These are phyloP conservation scores for Juncus inflexus DNA, from an alignment of 176 grass and related monocot genomes.

Conservation along the genomic window DNA sequence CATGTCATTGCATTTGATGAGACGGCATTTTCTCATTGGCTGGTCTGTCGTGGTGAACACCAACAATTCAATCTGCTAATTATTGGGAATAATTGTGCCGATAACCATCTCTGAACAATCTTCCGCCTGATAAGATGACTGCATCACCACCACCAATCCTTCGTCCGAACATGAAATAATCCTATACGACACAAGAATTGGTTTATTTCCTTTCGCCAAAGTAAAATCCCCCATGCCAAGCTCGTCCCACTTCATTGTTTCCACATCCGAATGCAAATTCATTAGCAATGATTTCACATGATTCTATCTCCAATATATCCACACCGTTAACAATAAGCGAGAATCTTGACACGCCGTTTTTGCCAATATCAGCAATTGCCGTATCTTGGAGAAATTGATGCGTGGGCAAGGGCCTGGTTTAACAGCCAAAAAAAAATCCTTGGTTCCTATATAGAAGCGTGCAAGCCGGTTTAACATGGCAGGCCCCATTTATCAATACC, in stretches of 20 bases:
- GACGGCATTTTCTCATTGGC: no score
- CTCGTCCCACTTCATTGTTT: slow-evolving; percentile 39
- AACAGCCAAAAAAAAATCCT: no score
- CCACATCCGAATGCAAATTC: not conserved
- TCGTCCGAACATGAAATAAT: slow-evolving; percentile 34
- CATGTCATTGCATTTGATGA: no score
- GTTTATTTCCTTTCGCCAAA: slow-evolving; percentile 42
- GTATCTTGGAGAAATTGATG: no score
- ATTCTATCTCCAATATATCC: slow-evolving; percentile 29
- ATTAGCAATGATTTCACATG: not conserved
- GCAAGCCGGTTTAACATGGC: no score
- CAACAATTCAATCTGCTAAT: slow-evolving; percentile 15
- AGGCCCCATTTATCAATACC: no score
- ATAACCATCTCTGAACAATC: slow-evolving; percentile 24
- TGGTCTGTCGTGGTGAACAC: not conserved
- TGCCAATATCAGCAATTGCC: slow-evolving; percentile 20
- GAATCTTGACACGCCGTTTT: slow-evolving; percentile 3
- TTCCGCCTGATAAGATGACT: slow-evolving; percentile 11
- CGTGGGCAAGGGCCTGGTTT: no score
- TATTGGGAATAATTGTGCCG: slow-evolving; percentile 30
- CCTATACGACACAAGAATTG: slow-evolving; percentile 43
- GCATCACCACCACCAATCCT: slow-evolving; percentile 49
- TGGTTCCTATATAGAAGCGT: no score
- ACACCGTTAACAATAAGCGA: slow-evolving; percentile 27
- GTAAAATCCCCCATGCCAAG: slow-evolving; percentile 56